These are phyloP conservation scores for Mortierella hygrophila DNA, from an alignment of 192 early-diverging fungal genomes.

Conservation along the genomic window DNA sequence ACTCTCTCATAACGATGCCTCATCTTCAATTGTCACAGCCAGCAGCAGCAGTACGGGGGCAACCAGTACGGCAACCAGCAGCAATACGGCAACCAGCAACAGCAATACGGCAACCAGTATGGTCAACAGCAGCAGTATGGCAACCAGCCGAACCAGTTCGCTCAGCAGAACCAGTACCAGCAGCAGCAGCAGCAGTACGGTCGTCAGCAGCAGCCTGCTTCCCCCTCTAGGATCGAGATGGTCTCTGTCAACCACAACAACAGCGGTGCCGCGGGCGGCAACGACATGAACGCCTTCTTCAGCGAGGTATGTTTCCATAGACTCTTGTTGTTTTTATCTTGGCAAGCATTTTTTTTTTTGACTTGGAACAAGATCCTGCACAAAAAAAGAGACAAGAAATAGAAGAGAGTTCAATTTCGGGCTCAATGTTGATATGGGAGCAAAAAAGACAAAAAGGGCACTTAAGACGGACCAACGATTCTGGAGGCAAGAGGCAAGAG, in stretches of 20 bases:
- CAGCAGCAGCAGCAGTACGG: slow-evolving; percentile 46
- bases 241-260: slow-evolving; percentile 20
- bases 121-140: slow-evolving; percentile 35
- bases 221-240: slow-evolving; percentile 48
- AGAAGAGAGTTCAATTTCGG: slow-evolving; percentile 23
- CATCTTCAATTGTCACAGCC: not conserved
- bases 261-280: slow-evolving; percentile 9
- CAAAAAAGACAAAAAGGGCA: slow-evolving; percentile 7
- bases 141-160: slow-evolving; percentile 33
- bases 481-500: slow-evolving; percentile 17
- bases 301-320: slow-evolving; percentile 31
- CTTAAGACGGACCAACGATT: slow-evolving; percentile 12
- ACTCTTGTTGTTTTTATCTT: not conserved
- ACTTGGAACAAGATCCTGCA: slow-evolving; percentile 13
- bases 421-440: slow-evolving; percentile 19
- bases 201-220: slow-evolving; percentile 15
- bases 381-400: slow-evolving; percentile 4
- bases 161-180: slow-evolving; percentile 42
- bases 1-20: not conserved
- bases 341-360: slow-evolving; percentile 6
- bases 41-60: slow-evolving; percentile 32
- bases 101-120: slow-evolving; percentile 22
- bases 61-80: slow-evolving; percentile 38
- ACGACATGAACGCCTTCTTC: slow-evolving; percentile 50
- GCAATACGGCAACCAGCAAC: slow-evolving; percentile 17